A percentile compares a stretch with the other conserved stretches of the same genome.
Conservation (phyloP, 2,329 filamentous ascomycete genomes). For the Chalara sp. region DNA sequence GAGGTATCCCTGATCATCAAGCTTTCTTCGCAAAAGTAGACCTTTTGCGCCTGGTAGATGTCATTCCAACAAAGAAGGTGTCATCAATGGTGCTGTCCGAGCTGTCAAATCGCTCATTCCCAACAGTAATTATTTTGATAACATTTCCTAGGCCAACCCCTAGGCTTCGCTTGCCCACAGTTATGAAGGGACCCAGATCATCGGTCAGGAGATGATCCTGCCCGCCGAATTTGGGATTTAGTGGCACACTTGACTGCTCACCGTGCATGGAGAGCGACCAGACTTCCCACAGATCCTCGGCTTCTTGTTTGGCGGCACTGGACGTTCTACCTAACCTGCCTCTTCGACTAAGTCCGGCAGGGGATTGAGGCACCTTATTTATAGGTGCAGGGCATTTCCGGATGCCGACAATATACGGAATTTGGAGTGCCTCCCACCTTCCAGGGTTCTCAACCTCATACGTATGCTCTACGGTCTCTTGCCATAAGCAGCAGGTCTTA, state of each 20-base stretch:
- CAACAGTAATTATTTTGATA: slow-evolving; percentile 63
- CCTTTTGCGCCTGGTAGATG: background rate
- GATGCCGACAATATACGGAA: slow-evolving; percentile 57
- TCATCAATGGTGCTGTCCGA: background rate
- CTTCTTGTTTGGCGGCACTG: background rate
- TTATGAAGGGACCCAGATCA: slow-evolving; percentile 56
- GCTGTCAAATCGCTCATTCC: slow-evolving; percentile 55
- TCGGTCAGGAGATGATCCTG: slow-evolving; percentile 52
- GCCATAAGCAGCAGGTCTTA: slow-evolving; percentile 43
- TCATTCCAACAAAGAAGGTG: background rate
- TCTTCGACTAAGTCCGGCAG: slow-evolving; percentile 13
- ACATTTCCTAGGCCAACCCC: slow-evolving; percentile 67
- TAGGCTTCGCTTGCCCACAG: slow-evolving; percentile 56
- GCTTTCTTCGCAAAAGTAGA: background rate
- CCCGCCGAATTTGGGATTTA: slow-evolving; percentile 12
- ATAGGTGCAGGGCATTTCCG: slow-evolving; percentile 35
- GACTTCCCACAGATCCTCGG: slow-evolving; percentile 40
- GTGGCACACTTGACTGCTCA: slow-evolving; percentile 19
- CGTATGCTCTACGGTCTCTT: slow-evolving; percentile 42
- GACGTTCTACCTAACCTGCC: background rate
- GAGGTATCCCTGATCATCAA: background rate
- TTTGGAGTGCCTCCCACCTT: slow-evolving; percentile 54
- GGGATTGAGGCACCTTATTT: background rate
- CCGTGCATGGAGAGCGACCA: slow-evolving; percentile 43
- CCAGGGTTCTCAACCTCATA: slow-evolving; percentile 56